Conservation (phyloP, 2,329 filamentous ascomycete genomes). For the Triangularia verruculosa region DNA sequence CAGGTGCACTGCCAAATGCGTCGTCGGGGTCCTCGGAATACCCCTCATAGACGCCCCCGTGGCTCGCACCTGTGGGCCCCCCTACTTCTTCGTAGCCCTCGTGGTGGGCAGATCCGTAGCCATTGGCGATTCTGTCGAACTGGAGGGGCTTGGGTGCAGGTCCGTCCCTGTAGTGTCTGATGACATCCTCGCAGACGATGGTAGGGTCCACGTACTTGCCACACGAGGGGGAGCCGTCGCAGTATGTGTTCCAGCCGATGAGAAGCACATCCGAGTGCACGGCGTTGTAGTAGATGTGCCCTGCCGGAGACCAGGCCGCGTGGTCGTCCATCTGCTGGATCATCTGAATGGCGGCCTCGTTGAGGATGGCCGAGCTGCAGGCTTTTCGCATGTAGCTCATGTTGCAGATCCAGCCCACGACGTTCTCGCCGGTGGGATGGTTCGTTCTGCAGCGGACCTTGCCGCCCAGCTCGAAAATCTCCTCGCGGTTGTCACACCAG, state of each 20-base stretch:
- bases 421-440: neutral
- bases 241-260: neutral
- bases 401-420: slow-evolving; percentile 1
- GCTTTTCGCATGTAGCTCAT: neutral
- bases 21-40: neutral
- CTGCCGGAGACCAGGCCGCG: neutral
- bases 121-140: neutral
- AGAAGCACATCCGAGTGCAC: neutral
- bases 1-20: no score
- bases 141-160: neutral
- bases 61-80: neutral
- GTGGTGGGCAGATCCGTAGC: neutral
- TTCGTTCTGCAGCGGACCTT: neutral
- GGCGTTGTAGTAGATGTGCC: neutral
- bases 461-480: neutral
- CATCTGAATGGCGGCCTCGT: neutral
- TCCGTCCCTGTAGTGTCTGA: neutral
- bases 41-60: neutral
- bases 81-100: neutral
- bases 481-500: neutral
- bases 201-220: neutral
- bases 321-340: neutral
- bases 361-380: neutral
- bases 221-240: neutral
- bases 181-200: neutral